Evolutionary conservation across 2,329 filamentous ascomycete genomes (phyloP).

Genomic region (Clarireedia sp.): DNA sequence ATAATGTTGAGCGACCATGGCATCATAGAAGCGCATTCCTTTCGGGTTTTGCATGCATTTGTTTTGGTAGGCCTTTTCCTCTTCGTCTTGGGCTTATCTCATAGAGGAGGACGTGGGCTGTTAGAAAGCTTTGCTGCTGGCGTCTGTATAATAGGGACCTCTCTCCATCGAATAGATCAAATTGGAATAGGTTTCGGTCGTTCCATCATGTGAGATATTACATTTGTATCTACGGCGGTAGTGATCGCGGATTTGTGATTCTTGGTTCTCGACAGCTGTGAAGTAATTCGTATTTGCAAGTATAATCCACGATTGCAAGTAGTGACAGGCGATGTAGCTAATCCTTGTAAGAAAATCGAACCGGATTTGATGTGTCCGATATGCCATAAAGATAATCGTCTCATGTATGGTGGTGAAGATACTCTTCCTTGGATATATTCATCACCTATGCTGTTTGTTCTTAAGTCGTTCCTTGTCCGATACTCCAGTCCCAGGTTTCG

Average conservation of each 20-base stretch:
- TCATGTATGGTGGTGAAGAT: neutral
- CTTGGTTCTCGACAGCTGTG: no score
- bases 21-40: slow-evolving; percentile 3
- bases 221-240: no score
- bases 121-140: slow-evolving; percentile 1
- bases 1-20: neutral
- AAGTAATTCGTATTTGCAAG: no score
- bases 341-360: no score
- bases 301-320: no score
- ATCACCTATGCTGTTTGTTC: neutral
- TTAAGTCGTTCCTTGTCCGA: no score
- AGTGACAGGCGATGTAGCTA: no score
- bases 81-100: neutral
- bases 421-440: no score
- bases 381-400: no score
- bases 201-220: no score
- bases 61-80: slow-evolving; percentile 7
- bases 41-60: slow-evolving; percentile 17
- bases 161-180: slow-evolving; percentile 15
- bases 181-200: slow-evolving; percentile 2
- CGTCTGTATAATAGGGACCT: slow-evolving; percentile 22
- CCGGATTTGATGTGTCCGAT: no score
- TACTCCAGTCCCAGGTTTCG: neutral
- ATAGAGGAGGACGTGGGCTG: neutral
- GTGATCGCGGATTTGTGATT: no score